Base-by-base conservation (phyloP, 1,139 yeast species). In the Nadsonia starkeyi-henricii region DNA sequence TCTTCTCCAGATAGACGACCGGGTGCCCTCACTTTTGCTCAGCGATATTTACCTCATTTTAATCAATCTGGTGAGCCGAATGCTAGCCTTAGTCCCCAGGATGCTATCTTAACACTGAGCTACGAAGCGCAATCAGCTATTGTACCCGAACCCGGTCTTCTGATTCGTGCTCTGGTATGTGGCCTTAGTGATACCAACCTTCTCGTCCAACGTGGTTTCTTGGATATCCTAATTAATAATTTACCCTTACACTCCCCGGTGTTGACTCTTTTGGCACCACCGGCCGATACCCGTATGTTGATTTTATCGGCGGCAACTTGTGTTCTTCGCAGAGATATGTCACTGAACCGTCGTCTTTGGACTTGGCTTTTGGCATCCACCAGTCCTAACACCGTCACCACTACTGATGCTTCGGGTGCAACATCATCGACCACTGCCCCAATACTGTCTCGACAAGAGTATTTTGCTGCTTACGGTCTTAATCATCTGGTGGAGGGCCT, bases 341-440 rank as follows among this genome's bases (percentile, higher is more conserved):
- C 96, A 19, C 72, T 91, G 53, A 93, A 91, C 61, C 72, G 97
- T 62, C 74, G 99, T 56, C 70, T 91, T 28, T 89, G 97, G 96
- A 80, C 75, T 55, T 89, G 96, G 93, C 67, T 91, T 9, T 65
- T 89, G 44, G 97, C 97, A 0, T 93, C 96, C 1, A 71, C 65
- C 21, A 68, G 68, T 0, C 51, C 43, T 9, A 23, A 41, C 12
- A 2, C 77, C 72, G 43, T 17, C 33, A 26, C 42, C 37, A 52
- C 50, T 7, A 36, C 50, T 23, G 42, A 23, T 20, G 42, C 33
- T 17, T 15, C 17, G 13, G 28, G 28, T 23, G 9, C 28, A 23
- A 23, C 9, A 9, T 5, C 28, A 23, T 21, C 37, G 12, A 28
- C 44, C 7, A 48, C 45, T 21, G 48, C 50, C 12, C 36, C 50